Evolutionary conservation across 257 asterid genomes (phyloP), one percentile per base, ranked within the genome.

Genomic region (Rehmannia glutinosa): DNA sequence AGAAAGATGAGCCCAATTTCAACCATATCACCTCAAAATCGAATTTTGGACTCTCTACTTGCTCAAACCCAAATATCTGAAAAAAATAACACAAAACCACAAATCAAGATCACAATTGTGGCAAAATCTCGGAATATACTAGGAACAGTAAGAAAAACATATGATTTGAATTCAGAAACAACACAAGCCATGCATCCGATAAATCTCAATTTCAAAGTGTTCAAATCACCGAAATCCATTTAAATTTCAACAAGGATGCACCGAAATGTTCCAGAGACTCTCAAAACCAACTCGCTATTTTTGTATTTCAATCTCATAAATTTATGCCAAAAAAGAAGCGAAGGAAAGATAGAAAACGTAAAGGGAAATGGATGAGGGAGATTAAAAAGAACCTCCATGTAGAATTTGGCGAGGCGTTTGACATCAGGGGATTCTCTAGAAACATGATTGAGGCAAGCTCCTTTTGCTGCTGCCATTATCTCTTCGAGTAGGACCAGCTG

Each of bases 1-100:
- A 82, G 23, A 92, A 64, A 0, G 95, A 82, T 12, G 88, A 80
- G 45, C 83, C 80, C 62, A 90, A 75, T 69, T 86, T 92, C 89
- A 92, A 70, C 98, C 98, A 90, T 77, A 88, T 82, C 51, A 83
- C 92, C 58, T 39, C 88, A 43, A 84, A 90, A 15, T 75, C 92
- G 32, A 86, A 83, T 28, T 77, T 87, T 4, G 98, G 95, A 27
- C 70, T 71, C 75, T 90, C 97, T 23, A 92, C 64, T 82, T 76
- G 83, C 80, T 90, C 88, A 70, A 92, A 92, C 23, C 97, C 97
- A 70, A 92, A 78, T 20, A 76, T 56, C 98, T 92, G 82, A 24
- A 35, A 6, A 17, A n/a, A 30, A 19, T 23, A 17, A 16, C 25
- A 33, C 11, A 59, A 25, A 47, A 21, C 27, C 59, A 47, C 33